Percentiles rank a stretch among this genome's conserved stretches.
phyloP scores from a whole-genome alignment of 306 rosid genomes.

The Parietaria judaica region DNA sequence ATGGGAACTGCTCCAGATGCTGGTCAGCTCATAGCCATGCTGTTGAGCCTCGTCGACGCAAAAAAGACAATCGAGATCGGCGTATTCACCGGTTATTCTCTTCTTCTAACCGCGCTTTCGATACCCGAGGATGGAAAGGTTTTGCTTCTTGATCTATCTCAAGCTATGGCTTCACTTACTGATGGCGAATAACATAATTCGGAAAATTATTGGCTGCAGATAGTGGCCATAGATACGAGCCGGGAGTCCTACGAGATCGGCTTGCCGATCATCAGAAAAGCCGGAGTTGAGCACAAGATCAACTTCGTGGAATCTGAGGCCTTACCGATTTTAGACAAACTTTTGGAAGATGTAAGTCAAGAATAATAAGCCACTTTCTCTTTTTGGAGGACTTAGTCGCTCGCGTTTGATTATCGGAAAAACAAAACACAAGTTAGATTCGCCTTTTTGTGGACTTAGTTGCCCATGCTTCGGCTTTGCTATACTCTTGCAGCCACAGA shows the following conservation, averaged over 20 bases:
- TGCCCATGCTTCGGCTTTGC: too few species aligned
- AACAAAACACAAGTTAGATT: too few species aligned
- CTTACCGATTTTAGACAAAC: constrained; percentile 40
- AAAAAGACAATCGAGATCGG: constrained; percentile 55
- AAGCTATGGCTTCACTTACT: too few species aligned
- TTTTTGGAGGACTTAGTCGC: not conserved
- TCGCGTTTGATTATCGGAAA: too few species aligned
- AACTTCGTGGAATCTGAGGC: constrained; percentile 46
- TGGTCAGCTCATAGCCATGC: constrained; percentile 37
- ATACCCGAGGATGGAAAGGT: constrained; percentile 50
- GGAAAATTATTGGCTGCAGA: constrained; percentile 20
- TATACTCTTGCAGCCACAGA: constrained; percentile 27
- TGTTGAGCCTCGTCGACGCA: constrained; percentile 39
- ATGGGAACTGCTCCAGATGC: constrained; percentile 39
- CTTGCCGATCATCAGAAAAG: constrained; percentile 43
- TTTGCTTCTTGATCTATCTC: not conserved
- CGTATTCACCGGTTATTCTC: constrained; percentile 57
- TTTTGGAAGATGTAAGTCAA: constrained; percentile 34
- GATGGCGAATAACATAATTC: not conserved
- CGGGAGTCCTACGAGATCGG: constrained; percentile 47
- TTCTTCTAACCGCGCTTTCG: constrained; percentile 59
- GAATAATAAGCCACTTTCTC: not conserved
- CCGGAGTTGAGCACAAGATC: constrained; percentile 61
- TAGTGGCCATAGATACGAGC: constrained; percentile 42
- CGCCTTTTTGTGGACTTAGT: too few species aligned